Percentiles rank a stretch among this genome's conserved stretches.
phyloP scores from a whole-genome alignment of 2,329 filamentous ascomycete genomes.

The Byssoonygena ceratinophila region DNA sequence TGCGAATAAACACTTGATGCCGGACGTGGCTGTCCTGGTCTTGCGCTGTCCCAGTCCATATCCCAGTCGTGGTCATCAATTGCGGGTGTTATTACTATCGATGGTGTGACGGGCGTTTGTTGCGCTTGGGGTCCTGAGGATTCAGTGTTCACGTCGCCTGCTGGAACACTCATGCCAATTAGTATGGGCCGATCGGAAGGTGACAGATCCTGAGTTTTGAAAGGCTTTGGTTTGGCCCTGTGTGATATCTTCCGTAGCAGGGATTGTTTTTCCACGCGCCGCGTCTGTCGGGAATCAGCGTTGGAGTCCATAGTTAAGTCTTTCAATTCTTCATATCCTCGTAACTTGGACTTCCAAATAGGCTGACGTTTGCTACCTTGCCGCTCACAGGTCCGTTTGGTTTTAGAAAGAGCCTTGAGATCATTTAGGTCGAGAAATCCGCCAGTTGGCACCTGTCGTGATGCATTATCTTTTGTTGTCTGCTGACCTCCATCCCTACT shows the following conservation, averaged over 20 bases:
- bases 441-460: neutral
- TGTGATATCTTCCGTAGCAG: conserved; percentile 7
- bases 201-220: conserved; percentile 30
- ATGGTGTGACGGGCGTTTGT: conserved; percentile 34
- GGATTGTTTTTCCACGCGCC: conserved; percentile 6
- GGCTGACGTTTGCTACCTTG: conserved; percentile 5
- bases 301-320: conserved; percentile 15
- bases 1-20: conserved; percentile 39
- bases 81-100: conserved; percentile 39
- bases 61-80: conserved; percentile 32
- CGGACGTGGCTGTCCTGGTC: conserved; percentile 21
- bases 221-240: conserved; percentile 7
- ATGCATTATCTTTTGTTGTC: neutral
- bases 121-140: conserved; percentile 18
- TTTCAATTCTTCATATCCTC: conserved; percentile 20
- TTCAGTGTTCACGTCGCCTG: conserved; percentile 19
- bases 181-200: conserved; percentile 38
- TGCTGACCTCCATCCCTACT: conserved; percentile 16
- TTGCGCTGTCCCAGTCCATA: conserved; percentile 19
- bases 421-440: conserved; percentile 31
- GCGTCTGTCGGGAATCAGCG: neutral
- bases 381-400: conserved; percentile 19
- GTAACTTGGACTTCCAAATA: conserved; percentile 18
- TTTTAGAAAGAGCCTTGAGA: conserved; percentile 28
- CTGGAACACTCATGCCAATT: conserved; percentile 37